Evolutionary conservation across 164 flowering plant species (phyloP).

Genomic region (Berberis vulgaris): DNA sequence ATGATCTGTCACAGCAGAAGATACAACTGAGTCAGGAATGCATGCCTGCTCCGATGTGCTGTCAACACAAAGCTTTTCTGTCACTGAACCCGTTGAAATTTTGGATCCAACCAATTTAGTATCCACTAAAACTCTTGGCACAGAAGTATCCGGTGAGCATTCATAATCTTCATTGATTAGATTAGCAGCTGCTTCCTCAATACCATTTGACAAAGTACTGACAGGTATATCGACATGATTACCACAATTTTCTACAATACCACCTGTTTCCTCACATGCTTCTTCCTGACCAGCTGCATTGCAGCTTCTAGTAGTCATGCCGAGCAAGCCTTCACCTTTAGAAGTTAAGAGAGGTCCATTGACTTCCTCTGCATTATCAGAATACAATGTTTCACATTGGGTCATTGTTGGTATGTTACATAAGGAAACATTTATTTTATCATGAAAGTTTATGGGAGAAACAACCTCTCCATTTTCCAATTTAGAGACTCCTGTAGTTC

Average conservation of each 20-base stretch:
- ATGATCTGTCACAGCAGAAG: slow-evolving; percentile 11
- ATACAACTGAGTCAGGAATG: slow-evolving; percentile 13
- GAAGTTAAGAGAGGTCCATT: slow-evolving; percentile 7
- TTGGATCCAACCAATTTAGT: slow-evolving; percentile 10
- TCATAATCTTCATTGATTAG: slow-evolving; percentile 12
- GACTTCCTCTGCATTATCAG: slow-evolving; percentile 34
- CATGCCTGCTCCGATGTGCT: slow-evolving; percentile 10
- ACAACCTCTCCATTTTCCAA: slow-evolving; percentile 35
- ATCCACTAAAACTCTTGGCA: slow-evolving; percentile 14
- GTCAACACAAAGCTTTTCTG: slow-evolving; percentile 10
- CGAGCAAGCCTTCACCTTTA: not conserved
- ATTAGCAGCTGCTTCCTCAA: slow-evolving; percentile 3
- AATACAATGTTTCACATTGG: slow-evolving; percentile 26
- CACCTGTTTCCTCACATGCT: slow-evolving; percentile 14
- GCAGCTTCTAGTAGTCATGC: too few species aligned
- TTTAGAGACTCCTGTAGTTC: slow-evolving; percentile 16
- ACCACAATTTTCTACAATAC: slow-evolving; percentile 4
- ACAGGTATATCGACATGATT: slow-evolving; percentile 4
- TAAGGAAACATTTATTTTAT: slow-evolving; percentile 22
- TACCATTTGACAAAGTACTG: slow-evolving; percentile 9
- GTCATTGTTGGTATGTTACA: slow-evolving; percentile 19
- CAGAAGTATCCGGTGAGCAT: slow-evolving; percentile 15
- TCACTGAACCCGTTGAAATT: slow-evolving; percentile 15
- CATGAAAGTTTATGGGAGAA: slow-evolving; percentile 23
- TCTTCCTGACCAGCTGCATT: slow-evolving; percentile 11